Evolutionary conservation across 495 filamentous ascomycete genomes (phyloP), one percentile per base, ranked within the genome.

Genomic region (Penicillium psychrofluorescens): DNA sequence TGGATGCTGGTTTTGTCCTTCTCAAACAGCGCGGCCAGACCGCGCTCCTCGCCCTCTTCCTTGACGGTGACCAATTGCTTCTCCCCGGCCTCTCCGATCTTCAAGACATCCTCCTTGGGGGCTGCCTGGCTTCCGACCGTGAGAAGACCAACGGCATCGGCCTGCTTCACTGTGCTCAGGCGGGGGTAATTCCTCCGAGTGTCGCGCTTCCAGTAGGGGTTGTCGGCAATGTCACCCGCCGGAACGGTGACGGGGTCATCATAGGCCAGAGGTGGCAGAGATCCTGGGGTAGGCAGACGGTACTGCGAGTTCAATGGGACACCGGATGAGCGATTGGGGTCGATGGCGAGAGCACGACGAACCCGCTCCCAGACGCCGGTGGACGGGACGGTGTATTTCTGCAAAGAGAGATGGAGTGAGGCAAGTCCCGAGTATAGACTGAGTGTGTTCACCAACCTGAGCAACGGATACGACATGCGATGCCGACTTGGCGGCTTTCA

Each of bases 301-400:
- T 77, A 95, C 69, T 91, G 84, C 15, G 90, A 81, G 75, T 96
- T 96, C 48, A 99, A 70, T 13, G 94, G 94, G 8, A 97, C 66
- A 63, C 94, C 94, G 50, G 81, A 86, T 36, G 90, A 95, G 48
- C 94, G 89, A 54, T 86, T 81, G 8, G 94, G 82, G 64, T 95
- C 92, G 49, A 99, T 62, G 44, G 91, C 79, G 48, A 95, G 67
- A 43, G 79, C 61, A 39, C 80, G 77, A 55, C 89, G 88, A 59
- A 99, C 72, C 40, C 76, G 72, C 50, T 90, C 89, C 86, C 90
- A 96, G 64, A 96, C 71, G 31, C 94, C 94, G 7, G 74, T 79
- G 28, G 92, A 91, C 54, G 92, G 88, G 50, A 99, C 75, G n/a
- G 90, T 90, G 68, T 97, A 92, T 89, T 96, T 97, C 92, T 98